Evolutionary conservation across 345 rosid species (phyloP).

Genomic region (Anastatica hierochuntica): DNA sequence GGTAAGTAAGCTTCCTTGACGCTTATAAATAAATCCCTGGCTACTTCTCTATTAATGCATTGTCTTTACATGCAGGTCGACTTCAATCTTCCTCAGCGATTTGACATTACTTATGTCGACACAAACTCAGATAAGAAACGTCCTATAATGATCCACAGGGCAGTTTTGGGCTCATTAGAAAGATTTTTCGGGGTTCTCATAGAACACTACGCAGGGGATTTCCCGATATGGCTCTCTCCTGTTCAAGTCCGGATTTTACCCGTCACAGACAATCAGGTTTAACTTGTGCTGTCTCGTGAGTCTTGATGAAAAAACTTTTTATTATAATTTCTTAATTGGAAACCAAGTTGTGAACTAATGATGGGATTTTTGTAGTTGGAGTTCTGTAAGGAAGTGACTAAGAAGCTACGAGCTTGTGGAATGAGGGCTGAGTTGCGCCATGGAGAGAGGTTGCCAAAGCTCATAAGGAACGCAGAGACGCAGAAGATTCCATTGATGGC

Average conservation of each 20-base stretch:
- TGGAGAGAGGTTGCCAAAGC: slow-evolving; percentile 87
- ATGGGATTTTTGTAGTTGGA: slow-evolving; percentile 41
- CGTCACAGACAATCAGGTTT: slow-evolving; percentile 88
- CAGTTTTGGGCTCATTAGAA: slow-evolving; percentile 87
- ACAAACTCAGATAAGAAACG: slow-evolving; percentile 68
- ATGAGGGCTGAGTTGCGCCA: slow-evolving; percentile 76
- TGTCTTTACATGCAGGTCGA: slow-evolving; percentile 54
- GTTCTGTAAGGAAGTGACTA: slow-evolving; percentile 51
- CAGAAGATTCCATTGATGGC: slow-evolving; percentile 89
- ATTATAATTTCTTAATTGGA: background rate
- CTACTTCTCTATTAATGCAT: background rate
- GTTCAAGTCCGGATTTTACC: slow-evolving; percentile 84
- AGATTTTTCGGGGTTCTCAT: slow-evolving; percentile 89
- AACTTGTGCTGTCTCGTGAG: background rate
- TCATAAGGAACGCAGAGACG: slow-evolving; percentile 83
- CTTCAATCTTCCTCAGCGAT: slow-evolving; percentile 81
- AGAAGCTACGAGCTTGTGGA: slow-evolving; percentile 46
- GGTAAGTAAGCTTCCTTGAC: slow-evolving; percentile 26
- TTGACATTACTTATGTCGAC: slow-evolving; percentile 80
- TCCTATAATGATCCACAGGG: slow-evolving; percentile 97
- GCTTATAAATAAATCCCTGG: background rate
- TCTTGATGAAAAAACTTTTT: background rate
- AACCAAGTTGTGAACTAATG: background rate
- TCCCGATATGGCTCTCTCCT: slow-evolving; percentile 91
- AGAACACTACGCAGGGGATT: slow-evolving; percentile 96